phyloP scores from a whole-genome alignment of 805 yeast genomes.

The Kuraishia piskuri region DNA sequence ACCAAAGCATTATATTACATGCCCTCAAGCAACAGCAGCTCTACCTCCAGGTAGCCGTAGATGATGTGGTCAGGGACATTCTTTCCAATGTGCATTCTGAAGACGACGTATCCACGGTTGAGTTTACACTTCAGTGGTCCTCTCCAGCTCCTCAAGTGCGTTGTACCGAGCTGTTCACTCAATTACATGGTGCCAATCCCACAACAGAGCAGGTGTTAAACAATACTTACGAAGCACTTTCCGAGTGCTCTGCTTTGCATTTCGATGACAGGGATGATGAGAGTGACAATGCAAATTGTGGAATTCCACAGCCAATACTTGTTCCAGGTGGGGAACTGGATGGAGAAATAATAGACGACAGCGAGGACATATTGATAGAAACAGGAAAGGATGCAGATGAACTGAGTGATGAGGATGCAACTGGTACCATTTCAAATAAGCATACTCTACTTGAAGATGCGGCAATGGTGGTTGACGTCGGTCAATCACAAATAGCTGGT shows the following conservation, averaged over 20 bases:
- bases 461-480: conserved; percentile 15
- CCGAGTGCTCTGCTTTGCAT: conserved; percentile 30
- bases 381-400: conserved; percentile 19
- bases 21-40: conserved; percentile 7
- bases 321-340: neutral
- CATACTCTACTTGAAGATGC: conserved; percentile 18
- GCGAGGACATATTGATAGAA: conserved; percentile 1
- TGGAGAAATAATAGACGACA: neutral
- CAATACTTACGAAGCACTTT: conserved; percentile 24
- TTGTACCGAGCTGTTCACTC: neutral
- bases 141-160: neutral
- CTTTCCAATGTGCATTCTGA: neutral
- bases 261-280: conserved; percentile 18
- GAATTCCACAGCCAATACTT: neutral
- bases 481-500: conserved; percentile 6
- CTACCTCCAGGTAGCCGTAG: conserved; percentile 9
- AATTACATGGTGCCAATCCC: neutral
- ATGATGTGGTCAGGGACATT: neutral
- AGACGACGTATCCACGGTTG: neutral
- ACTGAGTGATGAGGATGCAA: conserved; percentile 18
- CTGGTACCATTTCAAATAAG: conserved; percentile 14
- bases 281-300: conserved; percentile 4
- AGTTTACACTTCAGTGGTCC: neutral
- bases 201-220: neutral
- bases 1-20: conserved; percentile 8